phyloP scores from a whole-genome alignment of 2,329 filamentous ascomycete species.

The Chaetothyriales sp. region DNA sequence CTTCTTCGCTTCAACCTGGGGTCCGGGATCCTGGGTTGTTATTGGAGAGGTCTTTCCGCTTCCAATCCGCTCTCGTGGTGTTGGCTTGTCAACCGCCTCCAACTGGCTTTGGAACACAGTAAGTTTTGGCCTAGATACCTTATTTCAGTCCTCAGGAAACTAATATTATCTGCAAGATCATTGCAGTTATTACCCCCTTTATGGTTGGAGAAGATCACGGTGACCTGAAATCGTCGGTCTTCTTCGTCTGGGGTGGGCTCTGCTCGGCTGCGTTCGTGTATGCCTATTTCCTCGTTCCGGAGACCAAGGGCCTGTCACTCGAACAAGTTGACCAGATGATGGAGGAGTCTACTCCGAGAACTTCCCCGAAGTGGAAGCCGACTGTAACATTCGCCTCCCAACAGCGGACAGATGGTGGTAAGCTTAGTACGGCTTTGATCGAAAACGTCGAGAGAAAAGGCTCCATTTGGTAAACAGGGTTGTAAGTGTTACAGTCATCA shows the following conservation, averaged over 20 bases:
- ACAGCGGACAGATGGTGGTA: conserved; percentile 32
- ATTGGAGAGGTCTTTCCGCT: conserved; percentile 86
- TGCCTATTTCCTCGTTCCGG: conserved; percentile 59
- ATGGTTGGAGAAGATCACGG: conserved; percentile 49
- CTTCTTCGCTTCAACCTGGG: conserved; percentile 84
- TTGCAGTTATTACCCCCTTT: conserved; percentile 59
- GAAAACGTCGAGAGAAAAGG: conserved; percentile 22
- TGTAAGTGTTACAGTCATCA: neutral
- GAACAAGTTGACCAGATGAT: conserved; percentile 80
- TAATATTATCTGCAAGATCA: conserved; percentile 23
- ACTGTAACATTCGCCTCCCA: conserved; percentile 52
- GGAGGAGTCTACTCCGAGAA: conserved; percentile 68
- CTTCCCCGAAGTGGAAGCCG: conserved; percentile 62
- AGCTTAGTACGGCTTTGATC: conserved; percentile 18
- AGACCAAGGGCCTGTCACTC: conserved; percentile 63
- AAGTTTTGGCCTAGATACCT: conserved; percentile 45
- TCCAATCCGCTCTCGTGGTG: conserved; percentile 74
- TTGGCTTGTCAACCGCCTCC: conserved; percentile 71
- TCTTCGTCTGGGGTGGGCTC: conserved; percentile 70
- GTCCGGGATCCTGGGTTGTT: conserved; percentile 55
- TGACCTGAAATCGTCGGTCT: conserved; percentile 52
- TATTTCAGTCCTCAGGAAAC: conserved; percentile 15
- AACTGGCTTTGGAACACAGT: conserved; percentile 63
- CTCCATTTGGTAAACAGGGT: conserved; percentile 17
- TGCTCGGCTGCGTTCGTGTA: conserved; percentile 58